These are phyloP conservation scores for Begonia loranthoides DNA, from an alignment of 306 rosid genomes.

Conservation along the genomic window DNA sequence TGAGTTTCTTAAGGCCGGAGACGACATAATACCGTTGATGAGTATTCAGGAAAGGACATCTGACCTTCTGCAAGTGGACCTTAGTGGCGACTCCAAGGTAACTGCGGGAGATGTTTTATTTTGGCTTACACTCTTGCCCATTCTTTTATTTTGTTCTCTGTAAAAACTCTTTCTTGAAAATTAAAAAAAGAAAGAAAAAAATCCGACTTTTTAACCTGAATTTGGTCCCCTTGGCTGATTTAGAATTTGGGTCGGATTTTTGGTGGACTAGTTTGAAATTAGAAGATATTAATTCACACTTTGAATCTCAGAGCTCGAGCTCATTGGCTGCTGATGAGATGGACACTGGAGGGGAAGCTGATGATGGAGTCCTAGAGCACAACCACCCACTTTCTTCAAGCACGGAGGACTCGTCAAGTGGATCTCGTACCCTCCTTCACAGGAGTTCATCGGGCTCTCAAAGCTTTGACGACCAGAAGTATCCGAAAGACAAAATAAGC, in stretches of 20 bases:
- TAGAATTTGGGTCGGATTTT: not conserved
- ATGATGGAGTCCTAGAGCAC: conserved; percentile 27
- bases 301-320: conserved; percentile 23
- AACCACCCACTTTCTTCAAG: conserved; percentile 39
- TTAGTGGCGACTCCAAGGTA: conserved; percentile 27
- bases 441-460: conserved; percentile 55
- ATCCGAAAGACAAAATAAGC: conserved; percentile 24
- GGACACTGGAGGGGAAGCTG: conserved; percentile 25
- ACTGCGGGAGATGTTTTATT: conserved; percentile 14
- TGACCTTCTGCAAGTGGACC: conserved; percentile 15
- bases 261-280: conserved; percentile 7
- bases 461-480: conserved; percentile 36
- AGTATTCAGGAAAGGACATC: conserved; percentile 17
- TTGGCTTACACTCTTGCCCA: too few relatives aligned
- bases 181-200: too few relatives aligned
- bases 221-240: too few relatives aligned
- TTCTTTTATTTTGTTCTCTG: too few relatives aligned
- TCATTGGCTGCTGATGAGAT: conserved; percentile 27
- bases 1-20: conserved; percentile 13
- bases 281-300: conserved; percentile 19
- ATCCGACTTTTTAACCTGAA: too few relatives aligned
- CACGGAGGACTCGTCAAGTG: conserved; percentile 47
- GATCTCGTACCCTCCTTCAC: conserved; percentile 26
- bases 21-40: conserved; percentile 5
- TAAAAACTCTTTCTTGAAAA: too few relatives aligned